Evolutionary conservation across 257 asterid genomes (phyloP).

Genomic region (Coffea canephora): DNA sequence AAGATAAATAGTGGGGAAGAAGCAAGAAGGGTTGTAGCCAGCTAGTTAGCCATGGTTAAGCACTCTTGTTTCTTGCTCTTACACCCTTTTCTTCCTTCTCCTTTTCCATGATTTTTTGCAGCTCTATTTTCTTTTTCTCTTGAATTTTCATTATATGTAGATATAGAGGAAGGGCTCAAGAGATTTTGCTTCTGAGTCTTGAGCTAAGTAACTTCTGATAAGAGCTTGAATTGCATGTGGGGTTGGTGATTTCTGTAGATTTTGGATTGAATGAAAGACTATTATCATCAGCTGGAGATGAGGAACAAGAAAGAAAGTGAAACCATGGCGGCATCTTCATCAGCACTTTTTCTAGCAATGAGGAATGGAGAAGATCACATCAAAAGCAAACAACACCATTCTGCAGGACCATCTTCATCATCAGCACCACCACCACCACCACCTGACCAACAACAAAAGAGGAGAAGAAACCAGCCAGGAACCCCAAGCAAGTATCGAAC

Average conservation of each 20-base stretch:
- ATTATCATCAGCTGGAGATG: background rate
- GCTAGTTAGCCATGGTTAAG: constrained; percentile 6
- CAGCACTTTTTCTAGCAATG: constrained; percentile 24
- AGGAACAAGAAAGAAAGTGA: background rate
- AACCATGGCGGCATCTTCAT: constrained; percentile 47
- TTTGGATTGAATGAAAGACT: background rate
- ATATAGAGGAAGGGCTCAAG: background rate
- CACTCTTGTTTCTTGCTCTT: constrained; percentile 7
- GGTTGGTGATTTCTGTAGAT: background rate
- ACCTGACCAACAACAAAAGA: constrained; percentile 29
- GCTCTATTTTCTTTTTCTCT: background rate
- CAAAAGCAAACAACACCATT: constrained; percentile 21
- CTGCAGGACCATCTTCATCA: constrained; percentile 22
- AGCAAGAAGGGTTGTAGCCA: background rate
- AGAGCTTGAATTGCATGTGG: constrained; percentile 3
- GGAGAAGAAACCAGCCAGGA: constrained; percentile 71
- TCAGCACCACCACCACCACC: constrained; percentile 19
- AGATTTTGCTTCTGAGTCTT: background rate
- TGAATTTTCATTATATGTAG: background rate
- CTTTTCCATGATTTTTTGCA: background rate
- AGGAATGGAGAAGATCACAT: constrained; percentile 16
- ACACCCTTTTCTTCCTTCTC: background rate
- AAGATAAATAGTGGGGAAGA: constrained; percentile 13
- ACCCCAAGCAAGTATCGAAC: constrained; percentile 68
- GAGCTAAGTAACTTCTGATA: constrained; percentile 3